Percentiles rank a stretch among this genome's conserved stretches.
These are phyloP conservation scores for Phytophthora citricola DNA, from an alignment of 352 stramenopile genomes.

Conservation along the genomic window DNA sequence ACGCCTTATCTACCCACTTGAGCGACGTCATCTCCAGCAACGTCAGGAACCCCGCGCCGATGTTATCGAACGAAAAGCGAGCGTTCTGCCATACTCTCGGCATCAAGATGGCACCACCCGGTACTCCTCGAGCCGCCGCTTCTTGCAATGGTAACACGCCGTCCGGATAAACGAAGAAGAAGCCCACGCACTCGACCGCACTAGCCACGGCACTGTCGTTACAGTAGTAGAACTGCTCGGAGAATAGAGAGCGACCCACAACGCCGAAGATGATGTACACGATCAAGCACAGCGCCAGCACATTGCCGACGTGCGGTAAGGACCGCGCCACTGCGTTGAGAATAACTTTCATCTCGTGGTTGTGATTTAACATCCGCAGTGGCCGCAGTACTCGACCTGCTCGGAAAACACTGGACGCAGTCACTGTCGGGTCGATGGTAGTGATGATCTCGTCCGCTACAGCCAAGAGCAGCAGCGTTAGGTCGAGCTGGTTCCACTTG, in stretches of 20 bases:
- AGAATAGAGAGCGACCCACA: constrained; percentile 72
- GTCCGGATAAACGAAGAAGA: constrained; percentile 57
- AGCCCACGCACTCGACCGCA: constrained; percentile 59
- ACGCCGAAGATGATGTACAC: constrained; percentile 85
- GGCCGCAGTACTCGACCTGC: constrained; percentile 70
- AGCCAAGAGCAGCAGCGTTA: constrained; percentile 62
- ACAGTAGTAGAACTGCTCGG: constrained; percentile 69
- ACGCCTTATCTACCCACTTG: constrained; percentile 84
- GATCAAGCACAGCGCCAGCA: constrained; percentile 72
- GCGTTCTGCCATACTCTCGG: constrained; percentile 73
- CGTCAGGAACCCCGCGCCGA: constrained; percentile 66
- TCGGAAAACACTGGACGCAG: constrained; percentile 64
- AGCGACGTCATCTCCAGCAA: constrained; percentile 84
- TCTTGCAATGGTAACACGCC: constrained; percentile 61
- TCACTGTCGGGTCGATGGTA: constrained; percentile 46
- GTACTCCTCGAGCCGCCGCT: constrained; percentile 40
- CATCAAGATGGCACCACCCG: constrained; percentile 51
- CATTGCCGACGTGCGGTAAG: constrained; percentile 75
- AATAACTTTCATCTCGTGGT: constrained; percentile 82
- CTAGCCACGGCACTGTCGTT: constrained; percentile 55
- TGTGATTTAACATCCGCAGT: constrained; percentile 77
- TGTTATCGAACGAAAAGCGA: constrained; percentile 84
- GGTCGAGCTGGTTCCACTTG: constrained; percentile 80
- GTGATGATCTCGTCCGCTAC: constrained; percentile 66
- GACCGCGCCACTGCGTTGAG: constrained; percentile 72